phyloP scores from a whole-genome alignment of 176 grass and related monocot genomes.

The Phyllostachys edulis region DNA sequence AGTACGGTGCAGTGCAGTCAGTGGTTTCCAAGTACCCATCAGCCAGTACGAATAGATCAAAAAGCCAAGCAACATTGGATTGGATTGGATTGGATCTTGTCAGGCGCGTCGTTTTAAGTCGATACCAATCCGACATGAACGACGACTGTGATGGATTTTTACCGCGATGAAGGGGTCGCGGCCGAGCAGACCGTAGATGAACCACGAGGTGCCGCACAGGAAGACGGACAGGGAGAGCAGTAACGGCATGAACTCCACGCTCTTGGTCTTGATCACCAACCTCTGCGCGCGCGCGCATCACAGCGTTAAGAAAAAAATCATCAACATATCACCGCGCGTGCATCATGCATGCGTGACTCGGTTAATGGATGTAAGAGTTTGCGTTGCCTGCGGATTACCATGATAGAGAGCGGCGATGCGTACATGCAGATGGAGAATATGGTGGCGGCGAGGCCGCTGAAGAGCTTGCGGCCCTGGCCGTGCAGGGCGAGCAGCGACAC shows the following conservation, averaged over 20 bases:
- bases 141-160: background rate
- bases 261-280: conserved; percentile 96
- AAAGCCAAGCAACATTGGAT: background rate
- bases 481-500: conserved; percentile 79
- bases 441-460: conserved; percentile 84
- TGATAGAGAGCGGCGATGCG: conserved; percentile 93
- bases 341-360: background rate
- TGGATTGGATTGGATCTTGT: background rate
- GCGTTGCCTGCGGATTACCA: conserved; percentile 40
- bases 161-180: conserved; percentile 82
- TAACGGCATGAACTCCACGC: conserved; percentile 99
- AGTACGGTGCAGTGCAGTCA: background rate
- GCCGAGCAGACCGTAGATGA: conserved; percentile 93
- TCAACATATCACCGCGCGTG: background rate
- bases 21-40: conserved; percentile 23
- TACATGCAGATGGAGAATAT: conserved; percentile 99
- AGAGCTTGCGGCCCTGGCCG: conserved; percentile 67
- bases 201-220: conserved; percentile 95
- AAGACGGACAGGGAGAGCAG: conserved; percentile 90
- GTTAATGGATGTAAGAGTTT: background rate
- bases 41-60: background rate
- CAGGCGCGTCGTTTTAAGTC: too few relatives aligned
- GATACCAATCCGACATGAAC: background rate
- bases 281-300: conserved; percentile 45
- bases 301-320: background rate